Evolutionary conservation across 2,329 filamentous ascomycete genomes (phyloP).

Genomic region (Myriangium duriaei): DNA sequence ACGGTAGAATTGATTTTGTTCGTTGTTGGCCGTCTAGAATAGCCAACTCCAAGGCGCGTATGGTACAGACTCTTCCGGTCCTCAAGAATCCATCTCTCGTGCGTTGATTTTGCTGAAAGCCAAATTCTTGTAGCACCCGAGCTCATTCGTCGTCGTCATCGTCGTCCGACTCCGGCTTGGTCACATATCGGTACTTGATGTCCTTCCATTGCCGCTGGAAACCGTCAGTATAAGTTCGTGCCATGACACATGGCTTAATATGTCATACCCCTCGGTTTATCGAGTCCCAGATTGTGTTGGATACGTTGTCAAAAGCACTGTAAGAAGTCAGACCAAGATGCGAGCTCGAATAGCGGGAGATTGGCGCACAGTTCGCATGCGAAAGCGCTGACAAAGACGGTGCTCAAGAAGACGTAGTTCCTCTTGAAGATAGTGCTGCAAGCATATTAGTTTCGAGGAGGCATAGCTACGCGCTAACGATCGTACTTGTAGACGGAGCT

Average conservation of each 20-base stretch:
- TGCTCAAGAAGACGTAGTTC: constrained; percentile 77
- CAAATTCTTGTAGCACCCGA: neutral
- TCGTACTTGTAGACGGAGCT: constrained; percentile 44
- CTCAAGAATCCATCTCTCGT: too few relatives aligned
- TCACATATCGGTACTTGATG: constrained; percentile 80
- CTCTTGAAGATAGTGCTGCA: constrained; percentile 68
- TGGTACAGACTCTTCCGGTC: too few relatives aligned
- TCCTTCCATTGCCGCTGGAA: constrained; percentile 99
- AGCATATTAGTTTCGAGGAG: constrained; percentile 17
- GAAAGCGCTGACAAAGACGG: constrained; percentile 80
- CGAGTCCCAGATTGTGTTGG: constrained; percentile 81
- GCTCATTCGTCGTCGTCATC: constrained; percentile 8
- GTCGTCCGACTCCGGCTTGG: constrained; percentile 44
- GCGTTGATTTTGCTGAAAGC: too few relatives aligned
- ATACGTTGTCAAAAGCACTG: constrained; percentile 70
- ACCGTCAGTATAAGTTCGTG: constrained; percentile 17
- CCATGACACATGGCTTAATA: neutral
- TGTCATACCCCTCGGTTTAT: constrained; percentile 83
- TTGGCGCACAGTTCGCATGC: constrained; percentile 77
- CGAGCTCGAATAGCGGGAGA: neutral
- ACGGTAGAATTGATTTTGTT: too few relatives aligned
- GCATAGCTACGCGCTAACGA: too few relatives aligned
- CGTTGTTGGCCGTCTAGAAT: too few relatives aligned
- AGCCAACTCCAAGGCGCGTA: too few relatives aligned
- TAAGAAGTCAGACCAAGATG: constrained; percentile 8